Evolutionary conservation across 108 stramenopile genomes (phyloP).

Genomic region (Chaetoceros muelleri): DNA sequence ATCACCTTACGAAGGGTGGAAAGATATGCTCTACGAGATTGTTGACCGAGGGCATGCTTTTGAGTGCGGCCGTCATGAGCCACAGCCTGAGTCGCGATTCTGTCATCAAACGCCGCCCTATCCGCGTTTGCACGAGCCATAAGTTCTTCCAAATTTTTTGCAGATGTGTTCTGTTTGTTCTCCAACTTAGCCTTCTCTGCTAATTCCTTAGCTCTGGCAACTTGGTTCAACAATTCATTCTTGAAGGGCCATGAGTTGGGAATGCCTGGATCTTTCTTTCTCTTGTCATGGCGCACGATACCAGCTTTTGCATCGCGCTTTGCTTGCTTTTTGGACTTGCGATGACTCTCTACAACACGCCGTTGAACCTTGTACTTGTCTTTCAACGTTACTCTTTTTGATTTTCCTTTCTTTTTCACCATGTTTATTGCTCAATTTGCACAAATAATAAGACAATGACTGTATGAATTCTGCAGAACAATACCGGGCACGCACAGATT

Average conservation of each 20-base stretch:
- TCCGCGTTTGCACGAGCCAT: not conserved
- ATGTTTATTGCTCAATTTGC: too few relatives aligned
- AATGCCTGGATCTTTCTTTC: constrained; percentile 95
- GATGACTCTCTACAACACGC: constrained; percentile 88
- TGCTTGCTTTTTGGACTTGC: constrained; percentile 85
- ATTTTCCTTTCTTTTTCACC: constrained; percentile 98
- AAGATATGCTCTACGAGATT: constrained; percentile 80
- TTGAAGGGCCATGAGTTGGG: constrained; percentile 99
- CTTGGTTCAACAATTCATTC: constrained; percentile 87
- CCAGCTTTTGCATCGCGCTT: constrained; percentile 72
- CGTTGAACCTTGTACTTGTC: constrained; percentile 95
- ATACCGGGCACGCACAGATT: too few relatives aligned
- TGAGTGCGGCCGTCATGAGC: constrained; percentile 12
- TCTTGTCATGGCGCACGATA: constrained; percentile 43
- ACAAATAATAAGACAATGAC: too few relatives aligned
- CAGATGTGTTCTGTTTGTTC: constrained; percentile 40
- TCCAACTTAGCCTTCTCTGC: constrained; percentile 55
- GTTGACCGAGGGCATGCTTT: constrained; percentile 34
- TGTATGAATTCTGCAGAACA: too few relatives aligned
- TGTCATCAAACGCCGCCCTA: constrained; percentile 7
- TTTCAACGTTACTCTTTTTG: constrained; percentile 92
- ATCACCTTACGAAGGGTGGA: constrained; percentile 93
- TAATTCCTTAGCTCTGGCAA: constrained; percentile 67
- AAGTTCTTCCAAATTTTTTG: constrained; percentile 10
- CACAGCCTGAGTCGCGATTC: constrained; percentile 4